phyloP scores from a whole-genome alignment of 257 asterid genomes.

The Gynochthodes officinalis region DNA sequence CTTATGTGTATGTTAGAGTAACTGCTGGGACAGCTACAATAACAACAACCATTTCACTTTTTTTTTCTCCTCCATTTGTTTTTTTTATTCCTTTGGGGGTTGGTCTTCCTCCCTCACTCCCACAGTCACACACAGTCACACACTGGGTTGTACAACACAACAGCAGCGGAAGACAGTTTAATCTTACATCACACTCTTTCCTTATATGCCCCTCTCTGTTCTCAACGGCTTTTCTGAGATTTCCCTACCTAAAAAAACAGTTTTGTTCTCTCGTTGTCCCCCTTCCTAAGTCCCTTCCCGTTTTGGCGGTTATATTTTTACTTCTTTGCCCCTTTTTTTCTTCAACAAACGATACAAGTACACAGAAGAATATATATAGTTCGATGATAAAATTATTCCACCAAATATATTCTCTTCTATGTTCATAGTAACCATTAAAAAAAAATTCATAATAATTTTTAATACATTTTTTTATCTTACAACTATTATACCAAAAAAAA shows the following conservation, averaged over 20 bases:
- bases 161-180: conserved; percentile 34
- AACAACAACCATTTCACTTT: conserved; percentile 35
- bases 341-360: not conserved
- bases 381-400: too few relatives aligned
- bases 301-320: conserved; percentile 10
- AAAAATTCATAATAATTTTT: too few relatives aligned
- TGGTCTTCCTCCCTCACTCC: conserved; percentile 13
- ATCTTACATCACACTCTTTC: conserved; percentile 21
- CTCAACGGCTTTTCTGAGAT: conserved; percentile 44
- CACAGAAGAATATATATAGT: too few relatives aligned
- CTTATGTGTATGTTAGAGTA: conserved; percentile 30
- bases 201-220: conserved; percentile 30
- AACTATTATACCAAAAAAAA: too few relatives aligned
- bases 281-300: not conserved
- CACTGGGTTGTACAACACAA: not conserved
- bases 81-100: not conserved
- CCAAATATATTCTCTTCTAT: too few relatives aligned
- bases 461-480: too few relatives aligned
- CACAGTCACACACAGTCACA: conserved; percentile 1
- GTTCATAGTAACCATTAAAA: too few relatives aligned
- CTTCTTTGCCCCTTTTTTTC: conserved; percentile 22
- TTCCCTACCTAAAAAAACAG: conserved; percentile 31
- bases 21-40: conserved; percentile 42
- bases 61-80: not conserved
- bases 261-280: conserved; percentile 19